Conservation (phyloP, 2,329 filamentous ascomycete genomes). For the Pezicula neosporulosa region DNA sequence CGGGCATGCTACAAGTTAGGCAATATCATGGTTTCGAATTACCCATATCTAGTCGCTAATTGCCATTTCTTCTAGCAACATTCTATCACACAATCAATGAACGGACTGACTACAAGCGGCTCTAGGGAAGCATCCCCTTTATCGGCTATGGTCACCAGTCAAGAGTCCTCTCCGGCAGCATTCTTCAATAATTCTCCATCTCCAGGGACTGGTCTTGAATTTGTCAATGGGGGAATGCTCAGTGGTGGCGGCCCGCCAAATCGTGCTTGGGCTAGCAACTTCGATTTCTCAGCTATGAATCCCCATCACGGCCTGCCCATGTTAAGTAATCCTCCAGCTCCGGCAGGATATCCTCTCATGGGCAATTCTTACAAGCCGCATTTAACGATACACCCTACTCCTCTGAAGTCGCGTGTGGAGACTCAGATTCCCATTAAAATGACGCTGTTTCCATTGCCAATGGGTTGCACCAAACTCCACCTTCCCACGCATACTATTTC, state of each 20-base stretch:
- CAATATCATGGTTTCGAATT: conserved; percentile 1
- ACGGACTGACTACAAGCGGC: conserved; percentile 40
- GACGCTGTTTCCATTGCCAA: conserved; percentile 71
- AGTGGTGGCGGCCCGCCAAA: conserved; percentile 16
- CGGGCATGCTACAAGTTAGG: neutral
- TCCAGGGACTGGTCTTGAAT: conserved; percentile 37
- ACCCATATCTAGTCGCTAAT: conserved; percentile 24
- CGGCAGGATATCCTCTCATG: conserved; percentile 19
- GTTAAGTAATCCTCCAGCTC: conserved; percentile 9
- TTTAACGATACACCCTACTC: conserved; percentile 63
- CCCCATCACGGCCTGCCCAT: conserved; percentile 2
- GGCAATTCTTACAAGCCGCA: conserved; percentile 30
- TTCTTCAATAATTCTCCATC: conserved; percentile 46
- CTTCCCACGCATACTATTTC: conserved; percentile 89
- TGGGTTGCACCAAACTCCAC: conserved; percentile 75
- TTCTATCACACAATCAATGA: conserved; percentile 47
- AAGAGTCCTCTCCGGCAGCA: conserved; percentile 47
- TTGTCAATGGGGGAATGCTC: conserved; percentile 30
- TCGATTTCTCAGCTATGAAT: conserved; percentile 10
- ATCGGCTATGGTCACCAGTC: conserved; percentile 47
- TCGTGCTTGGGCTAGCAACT: conserved; percentile 31
- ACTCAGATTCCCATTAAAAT: conserved; percentile 91
- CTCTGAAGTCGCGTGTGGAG: conserved; percentile 86
- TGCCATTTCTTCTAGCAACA: conserved; percentile 39
- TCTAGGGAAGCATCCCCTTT: conserved; percentile 54